Evolutionary conservation across 163 green algal genomes (phyloP).

Genomic region (Scenedesmus sp.): DNA sequence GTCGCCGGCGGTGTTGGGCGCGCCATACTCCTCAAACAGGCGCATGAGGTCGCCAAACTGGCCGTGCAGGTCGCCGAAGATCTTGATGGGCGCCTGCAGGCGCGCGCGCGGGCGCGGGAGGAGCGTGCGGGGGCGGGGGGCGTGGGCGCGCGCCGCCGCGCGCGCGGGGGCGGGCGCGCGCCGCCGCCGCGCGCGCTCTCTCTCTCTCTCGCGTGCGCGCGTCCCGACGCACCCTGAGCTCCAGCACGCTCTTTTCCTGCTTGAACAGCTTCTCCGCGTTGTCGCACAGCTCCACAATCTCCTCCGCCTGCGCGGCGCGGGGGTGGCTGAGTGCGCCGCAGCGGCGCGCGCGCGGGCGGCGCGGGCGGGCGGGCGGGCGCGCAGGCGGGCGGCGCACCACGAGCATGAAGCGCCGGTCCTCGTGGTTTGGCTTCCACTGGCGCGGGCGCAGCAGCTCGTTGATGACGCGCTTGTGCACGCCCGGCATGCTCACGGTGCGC

Average conservation of each 20-base stretch:
- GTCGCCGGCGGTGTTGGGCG: constrained; percentile 94
- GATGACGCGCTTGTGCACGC: constrained; percentile 72
- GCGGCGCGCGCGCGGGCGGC: neutral
- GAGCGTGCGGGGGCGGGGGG: too few species aligned
- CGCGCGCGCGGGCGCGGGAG: too few species aligned
- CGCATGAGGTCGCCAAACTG: constrained; percentile 99
- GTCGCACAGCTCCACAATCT: constrained; percentile 93
- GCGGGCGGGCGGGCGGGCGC: too few species aligned
- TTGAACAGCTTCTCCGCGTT: constrained; percentile 80
- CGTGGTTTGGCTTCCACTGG: constrained; percentile 72
- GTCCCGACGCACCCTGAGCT: constrained; percentile 46
- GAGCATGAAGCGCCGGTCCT: constrained; percentile 90
- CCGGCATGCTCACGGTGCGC: constrained; percentile 44
- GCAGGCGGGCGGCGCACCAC: constrained; percentile 37
- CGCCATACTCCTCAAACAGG: constrained; percentile 99
- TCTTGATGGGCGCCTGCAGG: constrained; percentile 96
- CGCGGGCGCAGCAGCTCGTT: constrained; percentile 88
- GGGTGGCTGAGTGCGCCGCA: too few species aligned
- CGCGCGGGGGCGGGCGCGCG: too few species aligned
- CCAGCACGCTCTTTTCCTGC: constrained; percentile 83
- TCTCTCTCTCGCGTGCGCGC: too few species aligned
- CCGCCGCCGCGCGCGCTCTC: too few species aligned
- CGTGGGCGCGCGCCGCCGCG: too few species aligned
- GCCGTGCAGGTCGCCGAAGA: constrained; percentile 99
- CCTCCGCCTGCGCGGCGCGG: constrained; percentile 54